Base-by-base conservation (phyloP, 371 early-diverging fungal species). In the Gilbertella persicaria region DNA sequence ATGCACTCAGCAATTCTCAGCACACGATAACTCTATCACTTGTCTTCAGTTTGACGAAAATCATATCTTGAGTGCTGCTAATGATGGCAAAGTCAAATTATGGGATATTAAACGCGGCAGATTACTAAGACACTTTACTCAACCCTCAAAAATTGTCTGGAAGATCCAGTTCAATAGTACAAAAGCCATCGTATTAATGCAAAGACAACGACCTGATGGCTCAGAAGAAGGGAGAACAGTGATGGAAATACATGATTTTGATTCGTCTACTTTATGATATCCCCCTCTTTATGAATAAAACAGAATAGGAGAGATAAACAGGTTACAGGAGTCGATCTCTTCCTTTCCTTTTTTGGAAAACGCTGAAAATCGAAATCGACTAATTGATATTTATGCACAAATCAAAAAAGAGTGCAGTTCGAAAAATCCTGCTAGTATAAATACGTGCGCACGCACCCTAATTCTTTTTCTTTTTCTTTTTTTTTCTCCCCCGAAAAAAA, bases 61-160 rank as follows among this genome's bases (percentile, higher is more conserved):
- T 30, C 84, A 90, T 19, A 87, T 94, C 47, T 80, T 94, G 12
- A 88, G 89, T 10, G 93, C 93, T 17, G 85, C 86, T 14, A 92
- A 94, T 62, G 94, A 94, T 57, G 92, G 92, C 0, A 87, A 86
- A 19, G 84, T 92, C 48, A 94, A 92, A 53, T 46, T 92, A 19
- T 94, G 93, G 93, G 92, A 94, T 64, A 82, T 92, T 5, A 59
- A 77, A 67, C 70, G 81, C 40, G 94, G 93, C 6, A 75, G 83
- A 13, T 74, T 88, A 30, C 73, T 89, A 17, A 66, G 92, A 12
- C 79, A 84, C 41, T 67, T 92, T 46, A 84, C 82, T 9, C 72
- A 76, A 43, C 74, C 81, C 0, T 82, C 82, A 3, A 79, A 82
- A 13, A 71, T 82, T 2, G 81, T 83, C n/a, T 85, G 86, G 86